A percentile compares a stretch with the other conserved stretches of the same genome.
Evolutionary conservation across 495 filamentous ascomycete species (phyloP).

Genomic region (Penicillium daleae): DNA sequence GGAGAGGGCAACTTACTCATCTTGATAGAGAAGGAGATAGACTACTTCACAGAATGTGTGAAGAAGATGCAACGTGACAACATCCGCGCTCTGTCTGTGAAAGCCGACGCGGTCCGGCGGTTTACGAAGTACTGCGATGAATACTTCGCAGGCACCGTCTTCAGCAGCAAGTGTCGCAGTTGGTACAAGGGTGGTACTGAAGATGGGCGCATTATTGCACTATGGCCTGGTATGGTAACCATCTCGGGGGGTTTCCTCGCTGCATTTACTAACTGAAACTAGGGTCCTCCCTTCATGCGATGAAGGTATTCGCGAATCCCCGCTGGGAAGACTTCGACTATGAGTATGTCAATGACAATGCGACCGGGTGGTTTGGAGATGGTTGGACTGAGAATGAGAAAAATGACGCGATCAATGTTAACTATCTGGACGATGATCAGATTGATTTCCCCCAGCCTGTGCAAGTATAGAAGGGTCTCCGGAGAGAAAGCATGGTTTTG

Average conservation of each 20-base stretch:
- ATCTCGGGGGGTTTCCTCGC: neutral
- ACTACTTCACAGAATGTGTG: constrained; percentile 57
- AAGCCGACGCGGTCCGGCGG: constrained; percentile 43
- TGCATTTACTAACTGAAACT: constrained; percentile 1
- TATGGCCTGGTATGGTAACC: constrained; percentile 47
- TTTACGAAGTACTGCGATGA: constrained; percentile 52
- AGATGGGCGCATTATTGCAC: constrained; percentile 37
- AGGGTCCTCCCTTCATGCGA: constrained; percentile 48
- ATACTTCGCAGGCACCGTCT: constrained; percentile 54
- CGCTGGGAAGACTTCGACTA: constrained; percentile 50
- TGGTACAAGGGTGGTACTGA: constrained; percentile 56
- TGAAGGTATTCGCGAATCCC: constrained; percentile 39
- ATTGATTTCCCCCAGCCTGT: constrained; percentile 38
- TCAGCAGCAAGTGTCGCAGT: constrained; percentile 51
- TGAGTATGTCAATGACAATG: constrained; percentile 43
- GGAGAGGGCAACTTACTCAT: constrained; percentile 51
- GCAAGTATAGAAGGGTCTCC: constrained; percentile 1
- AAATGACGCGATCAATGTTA: constrained; percentile 36
- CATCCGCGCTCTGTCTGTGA: constrained; percentile 46
- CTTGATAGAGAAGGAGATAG: constrained; percentile 51
- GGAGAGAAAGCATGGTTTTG: constrained; percentile 3
- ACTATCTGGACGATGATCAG: constrained; percentile 47
- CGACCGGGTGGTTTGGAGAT: constrained; percentile 46
- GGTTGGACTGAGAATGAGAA: constrained; percentile 49
- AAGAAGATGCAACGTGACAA: constrained; percentile 55